Evolutionary conservation across 2,329 filamentous ascomycete species (phyloP).

Genomic region (Sarocladium brachiariae): DNA sequence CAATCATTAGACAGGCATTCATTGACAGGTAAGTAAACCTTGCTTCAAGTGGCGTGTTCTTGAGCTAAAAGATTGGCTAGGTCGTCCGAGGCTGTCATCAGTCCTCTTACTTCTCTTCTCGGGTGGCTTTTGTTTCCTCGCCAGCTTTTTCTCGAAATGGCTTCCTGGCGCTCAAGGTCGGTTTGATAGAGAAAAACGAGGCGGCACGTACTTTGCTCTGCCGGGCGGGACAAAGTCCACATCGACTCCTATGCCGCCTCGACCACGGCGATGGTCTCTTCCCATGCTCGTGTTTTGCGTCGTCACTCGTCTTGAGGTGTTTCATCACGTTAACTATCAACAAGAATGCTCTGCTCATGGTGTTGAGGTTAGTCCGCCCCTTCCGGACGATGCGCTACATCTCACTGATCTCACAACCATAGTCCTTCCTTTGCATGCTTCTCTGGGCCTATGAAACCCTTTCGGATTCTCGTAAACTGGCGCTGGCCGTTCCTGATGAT

Average conservation of each 20-base stretch:
- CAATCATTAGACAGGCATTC: constrained; percentile 40
- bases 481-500: constrained; percentile 23
- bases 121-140: constrained; percentile 32
- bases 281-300: constrained; percentile 37
- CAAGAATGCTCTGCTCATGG: constrained; percentile 45
- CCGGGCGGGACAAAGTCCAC: not conserved
- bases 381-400: not conserved
- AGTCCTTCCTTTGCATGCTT: constrained; percentile 41
- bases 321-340: constrained; percentile 36
- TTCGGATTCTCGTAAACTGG: constrained; percentile 25
- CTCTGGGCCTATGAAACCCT: constrained; percentile 39
- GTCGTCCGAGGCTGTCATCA: constrained; percentile 41
- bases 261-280: constrained; percentile 40
- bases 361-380: constrained; percentile 33
- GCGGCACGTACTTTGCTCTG: not conserved
- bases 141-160: constrained; percentile 37
- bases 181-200: constrained; percentile 26
- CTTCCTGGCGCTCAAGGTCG: constrained; percentile 40
- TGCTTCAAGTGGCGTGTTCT: no score
- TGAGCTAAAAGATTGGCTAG: constrained; percentile 27
- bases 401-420: not conserved
- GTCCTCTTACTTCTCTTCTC: constrained; percentile 40
- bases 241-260: constrained; percentile 29
- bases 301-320: constrained; percentile 40
- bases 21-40: constrained; percentile 34